phyloP scores from a whole-genome alignment of 371 early-diverging fungal species.

The Rhizopus stolonifer region DNA sequence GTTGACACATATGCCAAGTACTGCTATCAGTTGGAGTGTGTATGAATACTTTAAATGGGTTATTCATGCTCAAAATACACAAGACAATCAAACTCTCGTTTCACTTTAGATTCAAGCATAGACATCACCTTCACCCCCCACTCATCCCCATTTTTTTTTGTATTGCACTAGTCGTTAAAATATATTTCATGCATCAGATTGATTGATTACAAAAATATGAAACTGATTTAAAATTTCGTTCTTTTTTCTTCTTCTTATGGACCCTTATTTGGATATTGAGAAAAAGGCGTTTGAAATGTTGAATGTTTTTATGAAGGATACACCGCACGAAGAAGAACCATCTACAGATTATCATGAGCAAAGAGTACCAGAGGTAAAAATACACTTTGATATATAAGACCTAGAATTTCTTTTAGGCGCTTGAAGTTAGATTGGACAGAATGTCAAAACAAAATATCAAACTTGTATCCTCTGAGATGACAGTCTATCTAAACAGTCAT shows the following conservation, averaged over 20 bases:
- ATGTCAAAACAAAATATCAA: conserved; percentile 7
- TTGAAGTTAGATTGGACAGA: conserved; percentile 7
- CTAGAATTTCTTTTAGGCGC: neutral
- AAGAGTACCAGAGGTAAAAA: neutral
- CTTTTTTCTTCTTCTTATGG: neutral
- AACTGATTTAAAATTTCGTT: neutral
- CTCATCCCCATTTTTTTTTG: neutral
- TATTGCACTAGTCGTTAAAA: neutral
- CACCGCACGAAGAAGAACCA: neutral
- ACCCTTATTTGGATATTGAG: neutral
- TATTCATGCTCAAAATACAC: conserved; percentile 20
- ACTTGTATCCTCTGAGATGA: conserved; percentile 11
- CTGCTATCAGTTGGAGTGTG: conserved; percentile 93
- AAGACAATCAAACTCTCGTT: neutral
- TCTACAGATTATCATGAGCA: neutral
- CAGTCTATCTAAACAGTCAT: conserved; percentile 2
- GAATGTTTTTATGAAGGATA: neutral
- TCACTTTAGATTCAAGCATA: no score
- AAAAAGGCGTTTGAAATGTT: neutral
- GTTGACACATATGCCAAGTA: conserved; percentile 87
- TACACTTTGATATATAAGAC: neutral
- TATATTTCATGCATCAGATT: neutral
- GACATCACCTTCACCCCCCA: no score
- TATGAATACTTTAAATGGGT: conserved; percentile 88
- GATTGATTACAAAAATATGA: no score